phyloP scores from a whole-genome alignment of 148 eudicot species.

The Persicaria maculosa region DNA sequence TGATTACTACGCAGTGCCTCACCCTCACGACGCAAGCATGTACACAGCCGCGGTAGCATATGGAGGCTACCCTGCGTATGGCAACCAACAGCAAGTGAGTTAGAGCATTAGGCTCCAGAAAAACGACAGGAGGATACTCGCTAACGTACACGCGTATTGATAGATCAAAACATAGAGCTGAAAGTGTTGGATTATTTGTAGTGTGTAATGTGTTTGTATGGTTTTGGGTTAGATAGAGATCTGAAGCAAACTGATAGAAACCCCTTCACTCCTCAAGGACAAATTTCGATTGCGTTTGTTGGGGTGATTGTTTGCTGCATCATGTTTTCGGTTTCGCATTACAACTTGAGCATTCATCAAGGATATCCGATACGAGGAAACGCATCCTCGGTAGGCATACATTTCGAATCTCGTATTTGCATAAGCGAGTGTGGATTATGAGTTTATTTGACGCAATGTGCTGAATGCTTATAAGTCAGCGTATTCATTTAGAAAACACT shows the following conservation, averaged over 20 bases:
- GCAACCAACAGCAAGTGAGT: conserved; percentile 71
- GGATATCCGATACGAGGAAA: conserved; percentile 1
- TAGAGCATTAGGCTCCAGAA: background rate
- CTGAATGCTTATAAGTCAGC: no score
- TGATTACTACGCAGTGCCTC: conserved; percentile 61
- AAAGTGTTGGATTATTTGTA: background rate
- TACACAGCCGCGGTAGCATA: conserved; percentile 56
- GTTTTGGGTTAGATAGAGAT: conserved; percentile 7
- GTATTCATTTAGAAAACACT: no score
- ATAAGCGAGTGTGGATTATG: no score
- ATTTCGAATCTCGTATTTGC: background rate
- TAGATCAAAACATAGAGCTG: background rate
- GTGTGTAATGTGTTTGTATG: background rate
- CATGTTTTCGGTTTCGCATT: background rate
- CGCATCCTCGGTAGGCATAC: background rate
- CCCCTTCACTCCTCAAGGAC: background rate
- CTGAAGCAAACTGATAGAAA: background rate
- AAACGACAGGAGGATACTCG: background rate
- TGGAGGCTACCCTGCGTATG: conserved; percentile 57
- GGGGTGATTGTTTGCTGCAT: background rate
- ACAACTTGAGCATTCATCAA: background rate
- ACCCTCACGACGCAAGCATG: conserved; percentile 80
- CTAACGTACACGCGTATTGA: background rate
- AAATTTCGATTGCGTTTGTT: background rate
- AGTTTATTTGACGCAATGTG: no score